Base-by-base conservation (phyloP, 2,329 filamentous ascomycete species). In the Aspergillus sp. region DNA sequence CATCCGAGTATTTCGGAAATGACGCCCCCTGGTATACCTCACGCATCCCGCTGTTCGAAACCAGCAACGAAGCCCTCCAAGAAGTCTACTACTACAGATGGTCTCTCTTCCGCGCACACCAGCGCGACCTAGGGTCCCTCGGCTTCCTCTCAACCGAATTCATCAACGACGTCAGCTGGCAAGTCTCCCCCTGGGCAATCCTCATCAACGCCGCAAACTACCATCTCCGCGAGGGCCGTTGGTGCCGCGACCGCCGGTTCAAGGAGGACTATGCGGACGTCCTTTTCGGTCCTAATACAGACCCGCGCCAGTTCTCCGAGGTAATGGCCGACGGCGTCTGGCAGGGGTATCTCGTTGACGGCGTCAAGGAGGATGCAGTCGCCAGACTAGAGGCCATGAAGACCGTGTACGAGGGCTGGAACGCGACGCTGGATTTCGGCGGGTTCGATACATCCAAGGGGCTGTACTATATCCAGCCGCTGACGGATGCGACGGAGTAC, bases 51-150 rank as follows among this genome's bases (percentile, higher is more conserved):
- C 18, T 65, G 1, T 64, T 65, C 11, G 60, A 62, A 32, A 51
- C 62, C 17, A 59, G 56, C 24, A 42, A 32, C 4, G 38, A 53
- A 9, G 57, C 61, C 1, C 57, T 66, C n/a, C 59, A 62, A 17
- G 72, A 78, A 17, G 76, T 79, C 9, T 79, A 78, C 63, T 79
- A 79, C 64, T 79, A 79, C 58, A 75, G 77, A 32, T 78, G 76
- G 77, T 72, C 69, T 24, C 68, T 79, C 24, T 79, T 76, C 65
- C 71, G 76, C 3, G 69, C 76, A 0, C 77, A 79, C 56, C 77
- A 78, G 62, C 73, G 76, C 24, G 76, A 79, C 53, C 65, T 78
- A 0, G 77, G 77, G 8, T 56, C 70, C 3, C 66, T 73, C 15
- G 76, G 76, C 2, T 79, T 71, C 62, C 77, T 79, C n/a, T 75